These are phyloP conservation scores for Leccinum obscurum DNA, from an alignment of 768 basidiomycete genomes.

Conservation along the genomic window DNA sequence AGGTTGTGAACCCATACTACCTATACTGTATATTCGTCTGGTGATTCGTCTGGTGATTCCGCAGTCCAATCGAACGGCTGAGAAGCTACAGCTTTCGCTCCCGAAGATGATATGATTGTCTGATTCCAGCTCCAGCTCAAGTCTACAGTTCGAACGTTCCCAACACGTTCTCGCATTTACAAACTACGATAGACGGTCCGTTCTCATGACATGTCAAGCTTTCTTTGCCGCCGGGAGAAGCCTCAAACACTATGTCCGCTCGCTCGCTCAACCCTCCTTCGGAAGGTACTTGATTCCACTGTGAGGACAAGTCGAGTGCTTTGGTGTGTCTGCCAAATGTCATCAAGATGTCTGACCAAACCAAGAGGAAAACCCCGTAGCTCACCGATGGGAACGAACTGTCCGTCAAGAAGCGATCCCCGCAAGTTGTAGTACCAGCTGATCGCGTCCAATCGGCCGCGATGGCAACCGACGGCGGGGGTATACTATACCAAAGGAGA, in stretches of 20 bases:
- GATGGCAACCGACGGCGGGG: constrained; percentile 48
- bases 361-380: not conserved
- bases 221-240: not conserved
- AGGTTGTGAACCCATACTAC: too few species aligned
- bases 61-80: not conserved
- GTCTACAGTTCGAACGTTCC: not conserved
- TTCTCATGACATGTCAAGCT: not conserved
- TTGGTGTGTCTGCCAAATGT: constrained; percentile 49
- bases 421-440: constrained; percentile 64
- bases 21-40: not conserved
- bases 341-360: not conserved
- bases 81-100: not conserved
- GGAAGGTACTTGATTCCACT: constrained; percentile 60
- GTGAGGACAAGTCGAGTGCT: constrained; percentile 52
- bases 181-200: not conserved
- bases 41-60: not conserved
- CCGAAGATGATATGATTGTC: not conserved
- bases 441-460: constrained; percentile 41
- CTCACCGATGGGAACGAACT: constrained; percentile 60
- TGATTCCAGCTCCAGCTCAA: too few species aligned
- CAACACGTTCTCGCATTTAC: not conserved
- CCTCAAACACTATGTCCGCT: not conserved
- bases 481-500: constrained; percentile 38
- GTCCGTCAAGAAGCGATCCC: constrained; percentile 65
- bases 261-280: constrained; percentile 37